phyloP scores from a whole-genome alignment of 2,329 filamentous ascomycete species.

The Diaporthe batatas region DNA sequence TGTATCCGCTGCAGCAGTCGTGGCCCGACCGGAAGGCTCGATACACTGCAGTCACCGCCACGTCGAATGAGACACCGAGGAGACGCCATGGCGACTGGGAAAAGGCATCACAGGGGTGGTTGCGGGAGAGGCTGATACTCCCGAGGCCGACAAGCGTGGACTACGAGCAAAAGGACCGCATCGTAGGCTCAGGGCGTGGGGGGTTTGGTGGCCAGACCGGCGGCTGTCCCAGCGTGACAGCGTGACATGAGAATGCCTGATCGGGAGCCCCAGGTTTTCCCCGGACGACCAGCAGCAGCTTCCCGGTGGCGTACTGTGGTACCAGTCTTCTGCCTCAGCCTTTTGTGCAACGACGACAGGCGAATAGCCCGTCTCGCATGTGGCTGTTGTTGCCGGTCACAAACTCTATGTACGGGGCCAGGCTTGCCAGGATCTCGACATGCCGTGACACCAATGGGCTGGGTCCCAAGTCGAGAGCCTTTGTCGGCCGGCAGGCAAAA shows the following conservation, averaged over 20 bases:
- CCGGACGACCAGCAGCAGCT: constrained; percentile 14
- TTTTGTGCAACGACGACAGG: constrained; percentile 28
- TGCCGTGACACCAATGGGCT: constrained; percentile 27
- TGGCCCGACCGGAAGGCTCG: constrained; percentile 18
- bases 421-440: constrained; percentile 30
- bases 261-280: constrained; percentile 23
- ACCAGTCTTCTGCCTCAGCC: constrained; percentile 10
- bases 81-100: not conserved
- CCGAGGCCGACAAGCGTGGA: constrained; percentile 29
- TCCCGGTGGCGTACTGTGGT: constrained; percentile 26
- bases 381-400: constrained; percentile 17
- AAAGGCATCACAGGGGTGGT: constrained; percentile 27
- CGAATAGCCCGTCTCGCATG: constrained; percentile 26
- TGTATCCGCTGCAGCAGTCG: constrained; percentile 23
- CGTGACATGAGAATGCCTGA: not conserved
- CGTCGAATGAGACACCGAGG: constrained; percentile 28
- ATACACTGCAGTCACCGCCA: constrained; percentile 36
- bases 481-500: constrained; percentile 15
- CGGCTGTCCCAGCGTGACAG: constrained; percentile 6
- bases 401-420: constrained; percentile 19
- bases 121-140: constrained; percentile 17
- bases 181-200: not conserved
- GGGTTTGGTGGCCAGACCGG: constrained; percentile 29
- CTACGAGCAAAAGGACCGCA: constrained; percentile 20
- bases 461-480: not conserved